Conservation (phyloP, 2,329 filamentous ascomycete genomes). For the Alternaria brassicae region DNA sequence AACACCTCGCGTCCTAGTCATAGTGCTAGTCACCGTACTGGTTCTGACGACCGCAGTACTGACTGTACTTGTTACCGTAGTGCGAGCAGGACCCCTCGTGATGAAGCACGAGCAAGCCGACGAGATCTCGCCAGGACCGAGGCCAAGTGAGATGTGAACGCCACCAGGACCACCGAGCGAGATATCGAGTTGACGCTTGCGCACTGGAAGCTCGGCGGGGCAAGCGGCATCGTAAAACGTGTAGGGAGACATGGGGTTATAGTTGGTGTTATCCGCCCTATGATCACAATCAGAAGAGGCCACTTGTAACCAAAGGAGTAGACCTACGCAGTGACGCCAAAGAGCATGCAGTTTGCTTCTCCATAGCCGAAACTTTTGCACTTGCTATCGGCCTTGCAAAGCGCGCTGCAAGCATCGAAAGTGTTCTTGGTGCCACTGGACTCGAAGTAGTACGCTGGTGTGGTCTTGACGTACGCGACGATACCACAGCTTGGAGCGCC, state of each 20-base stretch:
- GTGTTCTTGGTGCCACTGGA: constrained; percentile 45
- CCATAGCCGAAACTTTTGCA: constrained; percentile 45
- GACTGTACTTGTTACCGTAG: constrained; percentile 35
- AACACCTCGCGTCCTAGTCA: constrained; percentile 9
- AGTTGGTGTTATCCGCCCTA: constrained; percentile 42
- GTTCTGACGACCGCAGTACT: constrained; percentile 27
- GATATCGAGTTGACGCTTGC: constrained; percentile 35
- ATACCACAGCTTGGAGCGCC: constrained; percentile 33
- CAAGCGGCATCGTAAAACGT: constrained; percentile 43
- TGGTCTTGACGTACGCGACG: constrained; percentile 42
- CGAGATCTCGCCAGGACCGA: constrained; percentile 28
- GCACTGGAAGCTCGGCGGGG: constrained; percentile 38
- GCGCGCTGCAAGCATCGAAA: constrained; percentile 36
- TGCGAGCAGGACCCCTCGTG: constrained; percentile 31
- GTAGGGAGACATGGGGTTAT: constrained; percentile 45
- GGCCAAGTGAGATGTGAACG: constrained; percentile 36
- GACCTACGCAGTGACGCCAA: constrained; percentile 41
- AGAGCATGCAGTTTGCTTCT: constrained; percentile 46
- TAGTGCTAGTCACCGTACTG: constrained; percentile 5
- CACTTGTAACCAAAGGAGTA: background rate
- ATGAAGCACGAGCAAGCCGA: constrained; percentile 46
- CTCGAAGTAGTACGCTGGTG: constrained; percentile 44
- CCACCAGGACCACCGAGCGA: constrained; percentile 13
- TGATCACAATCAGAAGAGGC: background rate
- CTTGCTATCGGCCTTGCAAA: constrained; percentile 42